Evolutionary conservation across 495 filamentous ascomycete genomes (phyloP).

Genomic region (Annulohypoxylon moriforme): DNA sequence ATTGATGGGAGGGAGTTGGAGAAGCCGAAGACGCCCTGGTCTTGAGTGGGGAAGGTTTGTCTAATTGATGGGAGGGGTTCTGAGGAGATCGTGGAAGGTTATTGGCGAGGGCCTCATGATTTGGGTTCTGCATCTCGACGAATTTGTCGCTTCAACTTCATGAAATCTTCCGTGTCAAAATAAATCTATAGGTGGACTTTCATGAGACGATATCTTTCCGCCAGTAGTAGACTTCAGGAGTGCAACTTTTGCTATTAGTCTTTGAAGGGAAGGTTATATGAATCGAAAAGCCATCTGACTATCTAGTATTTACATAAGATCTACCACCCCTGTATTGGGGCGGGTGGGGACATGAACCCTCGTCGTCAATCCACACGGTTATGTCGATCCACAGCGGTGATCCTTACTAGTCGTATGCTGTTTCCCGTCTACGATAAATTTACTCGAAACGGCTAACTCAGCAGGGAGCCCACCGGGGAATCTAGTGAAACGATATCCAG

Average conservation of each 20-base stretch:
- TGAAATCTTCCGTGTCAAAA: no score
- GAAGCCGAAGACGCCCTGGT: constrained; percentile 20
- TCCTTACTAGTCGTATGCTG: constrained; percentile 4
- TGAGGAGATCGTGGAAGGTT: neutral
- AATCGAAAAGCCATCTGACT: neutral
- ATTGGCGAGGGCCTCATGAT: neutral
- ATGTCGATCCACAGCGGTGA: constrained; percentile 5
- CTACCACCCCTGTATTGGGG: constrained; percentile 2
- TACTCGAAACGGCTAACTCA: constrained; percentile 13
- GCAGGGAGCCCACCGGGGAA: constrained; percentile 3
- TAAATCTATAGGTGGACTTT: neutral
- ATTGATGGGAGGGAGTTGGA: constrained; percentile 53
- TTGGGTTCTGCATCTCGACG: neutral
- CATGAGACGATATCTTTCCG: no score
- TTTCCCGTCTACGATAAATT: neutral
- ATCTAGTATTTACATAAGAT: neutral
- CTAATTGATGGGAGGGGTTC: neutral
- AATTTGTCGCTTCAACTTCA: neutral
- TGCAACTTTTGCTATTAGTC: no score
- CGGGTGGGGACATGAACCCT: neutral
- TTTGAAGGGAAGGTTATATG: neutral
- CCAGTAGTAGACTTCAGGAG: neutral
- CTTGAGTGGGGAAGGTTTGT: neutral
- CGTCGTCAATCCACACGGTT: no score
- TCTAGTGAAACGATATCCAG: neutral